Conservation (phyloP, 306 rosid species). For the Astragalus membranaceus region DNA sequence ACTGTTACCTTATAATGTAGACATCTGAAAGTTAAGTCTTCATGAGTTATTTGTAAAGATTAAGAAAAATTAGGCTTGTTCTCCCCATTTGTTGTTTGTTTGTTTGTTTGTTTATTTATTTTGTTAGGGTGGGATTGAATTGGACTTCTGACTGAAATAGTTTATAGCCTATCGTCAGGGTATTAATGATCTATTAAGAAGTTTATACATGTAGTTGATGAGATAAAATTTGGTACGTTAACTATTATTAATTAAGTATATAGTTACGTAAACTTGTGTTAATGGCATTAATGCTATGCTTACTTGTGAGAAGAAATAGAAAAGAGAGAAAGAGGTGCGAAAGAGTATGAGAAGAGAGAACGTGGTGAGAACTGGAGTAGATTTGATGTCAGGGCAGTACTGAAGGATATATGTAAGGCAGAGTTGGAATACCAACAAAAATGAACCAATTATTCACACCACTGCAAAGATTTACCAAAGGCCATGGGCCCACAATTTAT, state of each 20-base stretch:
- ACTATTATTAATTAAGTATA: not conserved
- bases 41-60: not conserved
- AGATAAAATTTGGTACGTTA: not conserved
- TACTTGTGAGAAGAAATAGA: not conserved
- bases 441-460: no score
- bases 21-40: conserved; percentile 9
- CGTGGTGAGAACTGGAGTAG: no score
- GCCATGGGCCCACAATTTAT: no score
- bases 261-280: not conserved
- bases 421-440: no score
- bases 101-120: not conserved
- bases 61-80: not conserved
- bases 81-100: not conserved
- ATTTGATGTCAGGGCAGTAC: no score
- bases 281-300: not conserved
- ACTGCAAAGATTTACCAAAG: no score
- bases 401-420: no score
- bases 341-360: no score
- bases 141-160: not conserved
- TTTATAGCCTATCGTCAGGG: not conserved
- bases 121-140: not conserved
- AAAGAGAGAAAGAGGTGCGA: no score
- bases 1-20: not conserved
- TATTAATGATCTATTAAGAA: not conserved
- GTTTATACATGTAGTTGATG: not conserved